A percentile compares a stretch with the other conserved stretches of the same genome.
These are phyloP conservation scores for Bretschneidera sinensis DNA, from an alignment of 345 rosid genomes.

Conservation along the genomic window DNA sequence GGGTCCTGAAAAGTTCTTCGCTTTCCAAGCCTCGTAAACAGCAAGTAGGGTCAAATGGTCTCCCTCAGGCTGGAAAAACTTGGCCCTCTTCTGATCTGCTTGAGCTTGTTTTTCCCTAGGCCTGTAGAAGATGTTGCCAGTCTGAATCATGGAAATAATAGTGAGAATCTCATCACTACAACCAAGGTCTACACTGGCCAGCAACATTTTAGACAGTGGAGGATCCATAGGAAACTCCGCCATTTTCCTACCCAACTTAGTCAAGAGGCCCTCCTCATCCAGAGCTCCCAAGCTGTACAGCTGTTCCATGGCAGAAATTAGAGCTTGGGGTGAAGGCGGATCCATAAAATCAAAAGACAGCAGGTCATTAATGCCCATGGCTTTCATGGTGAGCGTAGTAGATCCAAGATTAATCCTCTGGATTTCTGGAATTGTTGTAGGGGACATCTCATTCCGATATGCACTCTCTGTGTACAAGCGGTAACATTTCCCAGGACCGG, in stretches of 20 bases:
- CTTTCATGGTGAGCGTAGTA: conserved; percentile 69
- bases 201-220: conserved; percentile 81
- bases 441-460: conserved; percentile 53
- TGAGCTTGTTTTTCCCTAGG: conserved; percentile 94
- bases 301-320: conserved; percentile 88
- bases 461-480: conserved; percentile 79
- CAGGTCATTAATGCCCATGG: conserved; percentile 84
- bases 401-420: conserved; percentile 83
- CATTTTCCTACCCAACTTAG: conserved; percentile 90
- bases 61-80: conserved; percentile 86
- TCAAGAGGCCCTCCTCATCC: conserved; percentile 86
- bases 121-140: conserved; percentile 82
- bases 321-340: conserved; percentile 54
- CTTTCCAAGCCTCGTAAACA: conserved; percentile 92
- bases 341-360: conserved; percentile 37
- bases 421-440: conserved; percentile 80
- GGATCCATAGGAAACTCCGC: conserved; percentile 96
- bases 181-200: conserved; percentile 91
- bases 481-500: conserved; percentile 85
- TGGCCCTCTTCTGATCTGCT: conserved; percentile 89
- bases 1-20: conserved; percentile 76
- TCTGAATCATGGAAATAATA: conserved; percentile 84
- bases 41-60: conserved; percentile 91
- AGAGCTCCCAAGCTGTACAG: conserved; percentile 79
- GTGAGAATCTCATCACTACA: conserved; percentile 93